Evolutionary conservation across 2,329 filamentous ascomycete genomes (phyloP).

Genomic region (Acephala macrosclerotiorum): DNA sequence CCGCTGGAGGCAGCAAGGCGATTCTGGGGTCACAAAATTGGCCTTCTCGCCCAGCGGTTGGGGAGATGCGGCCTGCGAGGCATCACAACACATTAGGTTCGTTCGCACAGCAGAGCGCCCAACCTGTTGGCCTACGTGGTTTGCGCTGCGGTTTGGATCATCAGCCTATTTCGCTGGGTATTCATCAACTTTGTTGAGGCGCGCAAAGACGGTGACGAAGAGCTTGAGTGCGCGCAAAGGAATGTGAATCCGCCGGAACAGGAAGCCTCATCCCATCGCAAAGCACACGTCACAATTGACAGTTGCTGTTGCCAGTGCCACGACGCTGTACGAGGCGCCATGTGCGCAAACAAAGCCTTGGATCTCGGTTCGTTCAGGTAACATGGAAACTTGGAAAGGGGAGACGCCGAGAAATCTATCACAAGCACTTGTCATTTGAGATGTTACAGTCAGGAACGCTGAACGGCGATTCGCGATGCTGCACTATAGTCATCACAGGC

Average conservation of each 20-base stretch:
- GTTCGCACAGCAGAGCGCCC: slow-evolving; percentile 5
- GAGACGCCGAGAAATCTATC: slow-evolving; percentile 4
- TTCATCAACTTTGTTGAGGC: slow-evolving; percentile 2
- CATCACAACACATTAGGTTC: background rate
- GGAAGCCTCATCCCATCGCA: slow-evolving; percentile 12
- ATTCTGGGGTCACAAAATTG: slow-evolving; percentile 9
- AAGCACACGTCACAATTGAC: slow-evolving; percentile 16
- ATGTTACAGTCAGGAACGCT: slow-evolving; percentile 3
- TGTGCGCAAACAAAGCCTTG: slow-evolving; percentile 5
- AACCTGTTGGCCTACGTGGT: background rate
- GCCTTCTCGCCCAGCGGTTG: slow-evolving; percentile 6
- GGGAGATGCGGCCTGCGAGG: slow-evolving; percentile 5
- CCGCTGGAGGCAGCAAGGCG: slow-evolving; percentile 10
- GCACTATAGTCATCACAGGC: slow-evolving; percentile 7
- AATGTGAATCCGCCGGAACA: slow-evolving; percentile 4
- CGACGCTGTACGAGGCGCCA: slow-evolving; percentile 2
- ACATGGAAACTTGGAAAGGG: slow-evolving; percentile 1
- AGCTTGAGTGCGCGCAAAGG: background rate
- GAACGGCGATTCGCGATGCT: slow-evolving; percentile 4
- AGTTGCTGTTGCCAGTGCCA: background rate
- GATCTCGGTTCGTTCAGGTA: background rate
- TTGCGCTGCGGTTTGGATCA: background rate
- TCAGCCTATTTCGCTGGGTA: background rate
- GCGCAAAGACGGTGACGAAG: slow-evolving; percentile 1
- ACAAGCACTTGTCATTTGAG: slow-evolving; percentile 9